Evolutionary conservation across 2,329 filamentous ascomycete genomes (phyloP).

Genomic region (Colletotrichum salicis): DNA sequence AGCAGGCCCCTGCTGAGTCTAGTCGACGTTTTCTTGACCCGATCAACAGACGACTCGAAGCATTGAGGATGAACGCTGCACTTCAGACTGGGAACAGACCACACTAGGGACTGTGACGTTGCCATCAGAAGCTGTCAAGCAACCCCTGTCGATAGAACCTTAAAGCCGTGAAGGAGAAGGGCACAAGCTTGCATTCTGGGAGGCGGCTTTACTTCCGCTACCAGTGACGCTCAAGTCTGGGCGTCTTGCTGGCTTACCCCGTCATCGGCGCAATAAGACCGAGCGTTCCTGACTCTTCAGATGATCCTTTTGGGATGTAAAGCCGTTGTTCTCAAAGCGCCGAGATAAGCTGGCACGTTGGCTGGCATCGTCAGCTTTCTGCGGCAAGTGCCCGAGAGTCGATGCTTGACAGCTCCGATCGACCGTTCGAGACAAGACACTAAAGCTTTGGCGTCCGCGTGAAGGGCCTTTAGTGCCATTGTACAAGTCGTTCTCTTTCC

Average conservation of each 20-base stretch:
- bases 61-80: slow-evolving; percentile 28
- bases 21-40: slow-evolving; percentile 9
- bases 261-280: neutral
- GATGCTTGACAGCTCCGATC: slow-evolving; percentile 15
- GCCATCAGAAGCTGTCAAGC: slow-evolving; percentile 21
- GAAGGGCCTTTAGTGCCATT: neutral
- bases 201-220: slow-evolving; percentile 9
- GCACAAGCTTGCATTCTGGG: neutral
- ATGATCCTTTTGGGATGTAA: slow-evolving; percentile 16
- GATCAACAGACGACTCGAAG: slow-evolving; percentile 22
- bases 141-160: slow-evolving; percentile 30
- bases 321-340: slow-evolving; percentile 22
- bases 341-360: neutral
- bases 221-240: neutral
- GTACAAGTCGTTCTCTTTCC: neutral
- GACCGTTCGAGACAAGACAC: slow-evolving; percentile 5
- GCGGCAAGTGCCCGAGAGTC: slow-evolving; percentile 6
- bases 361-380: slow-evolving; percentile 13
- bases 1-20: slow-evolving; percentile 2
- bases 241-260: slow-evolving; percentile 10
- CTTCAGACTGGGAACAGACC: slow-evolving; percentile 27
- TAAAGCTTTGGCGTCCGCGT: neutral
- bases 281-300: slow-evolving; percentile 9
- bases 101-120: slow-evolving; percentile 23
- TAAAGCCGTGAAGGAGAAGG: slow-evolving; percentile 2